These are phyloP conservation scores for Wickerhamiella australiensis DNA, from an alignment of 805 yeast species.

Conservation along the genomic window DNA sequence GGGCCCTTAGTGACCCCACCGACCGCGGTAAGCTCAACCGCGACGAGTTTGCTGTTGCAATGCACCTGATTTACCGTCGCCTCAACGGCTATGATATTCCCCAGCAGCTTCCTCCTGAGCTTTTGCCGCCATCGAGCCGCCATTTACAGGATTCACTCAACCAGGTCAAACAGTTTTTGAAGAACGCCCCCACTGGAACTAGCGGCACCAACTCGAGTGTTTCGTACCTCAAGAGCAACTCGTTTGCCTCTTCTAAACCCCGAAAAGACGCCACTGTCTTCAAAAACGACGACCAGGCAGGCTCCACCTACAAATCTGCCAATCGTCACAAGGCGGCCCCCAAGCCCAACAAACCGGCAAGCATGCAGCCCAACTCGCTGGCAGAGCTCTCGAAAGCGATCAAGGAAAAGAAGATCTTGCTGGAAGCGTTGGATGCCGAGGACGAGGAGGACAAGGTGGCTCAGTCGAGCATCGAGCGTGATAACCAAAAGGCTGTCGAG, in stretches of 20 bases:
- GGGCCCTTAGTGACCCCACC: slow-evolving; percentile 78
- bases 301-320: slow-evolving; percentile 46
- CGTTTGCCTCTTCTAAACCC: slow-evolving; percentile 26
- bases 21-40: slow-evolving; percentile 73
- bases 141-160: slow-evolving; percentile 58
- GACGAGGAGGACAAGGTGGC: slow-evolving; percentile 33
- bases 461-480: slow-evolving; percentile 28
- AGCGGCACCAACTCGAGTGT: slow-evolving; percentile 15
- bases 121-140: slow-evolving; percentile 75
- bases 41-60: slow-evolving; percentile 91
- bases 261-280: slow-evolving; percentile 39
- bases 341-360: slow-evolving; percentile 5
- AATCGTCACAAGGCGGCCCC: slow-evolving; percentile 44
- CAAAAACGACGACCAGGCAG: slow-evolving; percentile 63
- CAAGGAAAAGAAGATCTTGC: slow-evolving; percentile 56
- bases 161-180: slow-evolving; percentile 56
- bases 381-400: slow-evolving; percentile 47
- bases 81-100: slow-evolving; percentile 86
- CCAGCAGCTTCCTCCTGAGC: slow-evolving; percentile 66
- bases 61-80: slow-evolving; percentile 89
- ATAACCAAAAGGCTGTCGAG: slow-evolving; percentile 47
- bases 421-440: slow-evolving; percentile 60
- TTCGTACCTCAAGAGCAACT: slow-evolving; percentile 27
- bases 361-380: slow-evolving; percentile 10
- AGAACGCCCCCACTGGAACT: slow-evolving; percentile 19